Evolutionary conservation across 2,329 filamentous ascomycete species (phyloP).

Genomic region (Xylogone sp.): DNA sequence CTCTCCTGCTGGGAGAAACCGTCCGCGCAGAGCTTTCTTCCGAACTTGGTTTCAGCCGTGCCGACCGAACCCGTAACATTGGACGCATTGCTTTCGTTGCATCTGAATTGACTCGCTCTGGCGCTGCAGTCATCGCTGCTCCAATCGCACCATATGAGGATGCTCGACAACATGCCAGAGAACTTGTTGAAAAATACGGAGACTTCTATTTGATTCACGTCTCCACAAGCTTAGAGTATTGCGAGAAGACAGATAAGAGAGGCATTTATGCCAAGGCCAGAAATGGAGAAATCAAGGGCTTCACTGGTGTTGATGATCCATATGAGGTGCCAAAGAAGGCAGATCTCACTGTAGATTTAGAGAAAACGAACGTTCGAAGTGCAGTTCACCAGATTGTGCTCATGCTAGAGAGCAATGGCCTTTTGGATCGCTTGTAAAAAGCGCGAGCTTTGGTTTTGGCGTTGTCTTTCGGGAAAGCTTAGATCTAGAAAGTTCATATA

Average conservation of each 20-base stretch:
- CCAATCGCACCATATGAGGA: constrained; percentile 92
- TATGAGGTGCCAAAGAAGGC: constrained; percentile 83
- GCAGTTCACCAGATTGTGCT: constrained; percentile 97
- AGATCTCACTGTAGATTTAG: constrained; percentile 78
- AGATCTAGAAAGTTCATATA: neutral
- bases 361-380: constrained; percentile 83
- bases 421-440: constrained; percentile 57
- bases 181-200: constrained; percentile 82
- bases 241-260: constrained; percentile 91
- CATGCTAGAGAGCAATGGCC: constrained; percentile 82
- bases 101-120: constrained; percentile 86
- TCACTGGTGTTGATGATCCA: constrained; percentile 96
- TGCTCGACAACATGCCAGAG: constrained; percentile 71
- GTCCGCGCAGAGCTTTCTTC: constrained; percentile 90
- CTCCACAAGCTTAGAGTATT: constrained; percentile 85
- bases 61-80: constrained; percentile 94
- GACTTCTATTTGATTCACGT: constrained; percentile 96
- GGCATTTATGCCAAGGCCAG: constrained; percentile 85
- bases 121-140: constrained; percentile 91
- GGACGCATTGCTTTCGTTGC: constrained; percentile 95
- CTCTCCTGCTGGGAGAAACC: constrained; percentile 91
- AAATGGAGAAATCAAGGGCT: constrained; percentile 90
- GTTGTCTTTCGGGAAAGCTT: neutral
- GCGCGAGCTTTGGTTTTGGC: neutral
- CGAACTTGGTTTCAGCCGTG: constrained; percentile 90